Percentiles rank a stretch among this genome's conserved stretches.
These are phyloP conservation scores for Halophytophthora polymorphica DNA, from an alignment of 352 stramenopile genomes.

Conservation along the genomic window DNA sequence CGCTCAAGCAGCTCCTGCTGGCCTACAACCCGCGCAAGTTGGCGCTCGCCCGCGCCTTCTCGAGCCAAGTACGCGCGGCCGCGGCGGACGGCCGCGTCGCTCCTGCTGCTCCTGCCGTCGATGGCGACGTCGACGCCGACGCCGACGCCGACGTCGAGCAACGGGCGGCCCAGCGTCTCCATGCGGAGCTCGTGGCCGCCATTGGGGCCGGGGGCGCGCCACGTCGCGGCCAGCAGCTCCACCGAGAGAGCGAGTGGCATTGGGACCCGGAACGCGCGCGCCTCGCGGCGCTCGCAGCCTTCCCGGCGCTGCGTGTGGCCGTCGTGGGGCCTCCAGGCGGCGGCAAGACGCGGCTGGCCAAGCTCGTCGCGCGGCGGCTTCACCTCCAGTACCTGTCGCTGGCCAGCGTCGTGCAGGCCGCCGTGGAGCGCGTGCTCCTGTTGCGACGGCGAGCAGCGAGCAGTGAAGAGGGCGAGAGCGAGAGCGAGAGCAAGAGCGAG, in stretches of 20 bases:
- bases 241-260: slow-evolving; percentile 13
- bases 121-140: slow-evolving; percentile 6
- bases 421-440: slow-evolving; percentile 27
- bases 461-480: not conserved
- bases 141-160: slow-evolving; percentile 12
- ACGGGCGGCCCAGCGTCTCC: slow-evolving; percentile 10
- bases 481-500: too few species aligned
- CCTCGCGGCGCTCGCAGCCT: slow-evolving; percentile 31
- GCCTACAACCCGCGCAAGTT: slow-evolving; percentile 75
- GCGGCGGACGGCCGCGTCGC: slow-evolving; percentile 1
- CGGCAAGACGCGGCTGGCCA: slow-evolving; percentile 57
- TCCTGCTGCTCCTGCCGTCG: slow-evolving; percentile 1
- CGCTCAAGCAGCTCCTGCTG: slow-evolving; percentile 71
- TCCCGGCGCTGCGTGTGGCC: slow-evolving; percentile 41
- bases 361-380: slow-evolving; percentile 38
- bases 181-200: slow-evolving; percentile 16
- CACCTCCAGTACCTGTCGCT: slow-evolving; percentile 50
- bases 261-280: slow-evolving; percentile 48
- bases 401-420: slow-evolving; percentile 34
- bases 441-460: slow-evolving; percentile 8
- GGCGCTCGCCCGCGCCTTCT: slow-evolving; percentile 60
- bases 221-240: slow-evolving; percentile 13
- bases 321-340: slow-evolving; percentile 55
- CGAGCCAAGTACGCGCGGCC: slow-evolving; percentile 15
- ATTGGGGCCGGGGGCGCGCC: slow-evolving; percentile 23